Evolutionary conservation across 345 rosid species (phyloP).

Genomic region (Pugionium dolabratum): DNA sequence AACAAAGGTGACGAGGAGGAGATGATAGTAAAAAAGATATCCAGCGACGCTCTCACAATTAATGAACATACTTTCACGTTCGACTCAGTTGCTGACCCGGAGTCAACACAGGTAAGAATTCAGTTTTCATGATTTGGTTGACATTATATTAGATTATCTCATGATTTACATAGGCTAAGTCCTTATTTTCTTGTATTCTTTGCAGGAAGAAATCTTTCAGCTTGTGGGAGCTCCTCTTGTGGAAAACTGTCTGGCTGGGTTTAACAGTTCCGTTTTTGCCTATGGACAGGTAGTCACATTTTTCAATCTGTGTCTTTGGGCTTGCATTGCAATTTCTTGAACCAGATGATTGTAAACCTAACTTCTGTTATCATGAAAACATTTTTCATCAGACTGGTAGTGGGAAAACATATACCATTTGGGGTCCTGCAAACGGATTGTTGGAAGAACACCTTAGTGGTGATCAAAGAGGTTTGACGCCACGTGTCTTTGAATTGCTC

Average conservation of each 20-base stretch:
- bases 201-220: slow-evolving; percentile 77
- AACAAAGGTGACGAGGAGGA: slow-evolving; percentile 71
- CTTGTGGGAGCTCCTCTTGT: slow-evolving; percentile 88
- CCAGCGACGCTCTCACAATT: slow-evolving; percentile 61
- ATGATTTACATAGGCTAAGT: too few relatives aligned
- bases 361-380: slow-evolving; percentile 17
- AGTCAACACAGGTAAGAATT: slow-evolving; percentile 67
- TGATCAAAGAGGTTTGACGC: slow-evolving; percentile 89
- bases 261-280: slow-evolving; percentile 95
- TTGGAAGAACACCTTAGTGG: slow-evolving; percentile 58
- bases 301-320: slow-evolving; percentile 9
- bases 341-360: not conserved
- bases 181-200: not conserved
- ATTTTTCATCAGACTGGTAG: slow-evolving; percentile 75
- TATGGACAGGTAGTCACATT: slow-evolving; percentile 76
- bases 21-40: slow-evolving; percentile 60
- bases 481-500: slow-evolving; percentile 51
- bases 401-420: slow-evolving; percentile 95
- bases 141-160: not conserved
- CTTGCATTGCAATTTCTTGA: not conserved
- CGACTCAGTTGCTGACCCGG: slow-evolving; percentile 79
- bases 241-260: slow-evolving; percentile 92
- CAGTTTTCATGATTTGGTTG: not conserved
- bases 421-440: slow-evolving; percentile 94
- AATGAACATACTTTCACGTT: slow-evolving; percentile 83